Evolutionary conservation across 2,329 filamentous ascomycete genomes (phyloP).

Genomic region (Penicillium thymicola): DNA sequence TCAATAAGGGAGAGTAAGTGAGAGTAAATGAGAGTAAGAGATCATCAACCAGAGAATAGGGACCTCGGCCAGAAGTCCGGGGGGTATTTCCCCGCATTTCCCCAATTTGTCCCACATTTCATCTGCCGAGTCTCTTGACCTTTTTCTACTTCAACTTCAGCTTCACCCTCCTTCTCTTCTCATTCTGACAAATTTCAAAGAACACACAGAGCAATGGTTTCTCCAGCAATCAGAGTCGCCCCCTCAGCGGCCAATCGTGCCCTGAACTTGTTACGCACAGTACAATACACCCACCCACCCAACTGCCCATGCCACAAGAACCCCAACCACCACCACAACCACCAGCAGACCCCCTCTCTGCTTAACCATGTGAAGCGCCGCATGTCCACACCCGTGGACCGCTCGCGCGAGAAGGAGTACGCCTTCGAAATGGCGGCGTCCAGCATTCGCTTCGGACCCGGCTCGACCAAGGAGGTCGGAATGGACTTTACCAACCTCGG

Average conservation of each 20-base stretch:
- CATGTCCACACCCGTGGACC: constrained; percentile 73
- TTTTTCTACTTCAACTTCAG: not conserved
- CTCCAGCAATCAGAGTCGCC: constrained; percentile 44
- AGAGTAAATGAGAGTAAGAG: no score
- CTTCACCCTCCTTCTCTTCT: constrained; percentile 1
- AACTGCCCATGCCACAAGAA: constrained; percentile 92
- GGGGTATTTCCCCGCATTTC: constrained; percentile 17
- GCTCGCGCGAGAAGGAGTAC: constrained; percentile 80
- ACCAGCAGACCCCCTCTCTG: constrained; percentile 46
- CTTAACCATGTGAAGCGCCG: constrained; percentile 56
- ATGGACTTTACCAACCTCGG: constrained; percentile 97
- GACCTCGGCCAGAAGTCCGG: constrained; percentile 25
- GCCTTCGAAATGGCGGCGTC: constrained; percentile 98
- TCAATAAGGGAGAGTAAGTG: no score
- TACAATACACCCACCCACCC: constrained; percentile 85
- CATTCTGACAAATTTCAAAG: not conserved
- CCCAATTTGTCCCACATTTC: constrained; percentile 19
- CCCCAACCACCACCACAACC: constrained; percentile 74
- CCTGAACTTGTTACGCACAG: constrained; percentile 70
- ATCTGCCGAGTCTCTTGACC: not conserved
- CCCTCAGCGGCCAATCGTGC: constrained; percentile 47
- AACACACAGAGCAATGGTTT: constrained; percentile 27
- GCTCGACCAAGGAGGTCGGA: constrained; percentile 90
- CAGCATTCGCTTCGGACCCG: constrained; percentile 88
- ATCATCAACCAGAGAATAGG: not conserved